Evolutionary conservation across 257 asterid species (phyloP), one percentile per base, ranked within the genome.

Genomic region (Solanum dulcamara): DNA sequence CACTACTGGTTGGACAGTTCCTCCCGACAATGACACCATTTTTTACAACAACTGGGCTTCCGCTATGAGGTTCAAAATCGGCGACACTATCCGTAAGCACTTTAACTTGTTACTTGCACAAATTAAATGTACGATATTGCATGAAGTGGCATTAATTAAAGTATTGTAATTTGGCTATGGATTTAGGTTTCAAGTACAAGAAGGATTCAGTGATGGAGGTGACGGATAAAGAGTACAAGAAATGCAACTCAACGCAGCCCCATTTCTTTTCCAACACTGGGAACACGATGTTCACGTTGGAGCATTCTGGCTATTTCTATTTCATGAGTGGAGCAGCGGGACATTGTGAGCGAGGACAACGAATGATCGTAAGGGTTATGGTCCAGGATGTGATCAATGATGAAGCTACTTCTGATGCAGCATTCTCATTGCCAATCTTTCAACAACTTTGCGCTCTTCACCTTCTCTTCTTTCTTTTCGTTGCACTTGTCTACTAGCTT

Each of bases 121-220:
- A 33, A 33, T 33, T 33, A 33, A 33, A 55, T 8, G 60, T 53
- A 6, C 60, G 3, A 51, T 17, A 38, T 1, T 40, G 12, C 62
- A 20, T 20, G 55, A 20, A 20, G 10, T 55, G 62, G 26, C 62
- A 20, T 35, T 35, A 35, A 35, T 24, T n/a, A 10, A 0, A n/a
- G 14, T 67, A 46, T 68, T 67, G n/a, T 8, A 4, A 51, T 33
- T 35, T 35, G 10, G 22, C 3, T 8, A 15, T 71, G 24, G 4
- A 3, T 82, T 62, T 50, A 94, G 98, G 91, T 83, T 94, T 94
- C 88, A 89, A 87, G 77, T 94, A 93, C 92, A 89, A 81, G 91
- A 94, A 92, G 86, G 98, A 93, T 30, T 94, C 97, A 5, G 97
- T 94, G 44, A 92, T 94, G 97, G 93, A 92, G 82, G 98, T 94